Percentiles rank a stretch among this genome's conserved stretches.
phyloP scores from a whole-genome alignment of 768 basidiomycete genomes.

The Lactarius tabidus region DNA sequence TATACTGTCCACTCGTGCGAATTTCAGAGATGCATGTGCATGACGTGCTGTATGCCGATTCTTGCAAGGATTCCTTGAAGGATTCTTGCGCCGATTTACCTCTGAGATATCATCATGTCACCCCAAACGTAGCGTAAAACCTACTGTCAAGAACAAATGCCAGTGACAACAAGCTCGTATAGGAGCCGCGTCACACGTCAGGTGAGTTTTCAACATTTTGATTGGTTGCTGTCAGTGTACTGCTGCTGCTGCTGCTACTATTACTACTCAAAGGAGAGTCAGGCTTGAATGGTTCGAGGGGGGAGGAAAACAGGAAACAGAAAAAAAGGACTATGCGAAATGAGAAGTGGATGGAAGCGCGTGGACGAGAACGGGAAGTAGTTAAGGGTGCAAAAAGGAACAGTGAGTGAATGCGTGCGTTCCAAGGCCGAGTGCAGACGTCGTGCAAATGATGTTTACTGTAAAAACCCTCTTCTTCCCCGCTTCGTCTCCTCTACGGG shows the following conservation, averaged over 20 bases:
- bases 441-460: conserved; percentile 5
- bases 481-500: not conserved
- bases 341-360: not conserved
- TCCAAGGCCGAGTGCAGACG: conserved; percentile 18
- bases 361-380: not conserved
- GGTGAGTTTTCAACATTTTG: conserved; percentile 11
- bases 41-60: no score
- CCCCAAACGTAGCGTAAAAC: no score
- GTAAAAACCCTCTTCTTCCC: not conserved
- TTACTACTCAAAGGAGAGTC: conserved; percentile 13
- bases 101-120: no score
- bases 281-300: conserved; percentile 9
- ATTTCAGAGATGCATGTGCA: no score
- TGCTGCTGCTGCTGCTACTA: conserved; percentile 11
- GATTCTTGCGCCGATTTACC: no score
- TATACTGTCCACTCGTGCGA: no score
- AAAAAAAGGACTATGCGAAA: not conserved
- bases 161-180: no score
- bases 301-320: not conserved
- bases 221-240: conserved; percentile 17
- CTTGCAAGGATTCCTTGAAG: no score
- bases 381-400: not conserved
- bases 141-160: no score
- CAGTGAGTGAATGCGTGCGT: conserved; percentile 2
- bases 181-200: not conserved